phyloP scores from a whole-genome alignment of 1,284 basidiomycete genomes.

The Butyriboletus appendiculatus region DNA sequence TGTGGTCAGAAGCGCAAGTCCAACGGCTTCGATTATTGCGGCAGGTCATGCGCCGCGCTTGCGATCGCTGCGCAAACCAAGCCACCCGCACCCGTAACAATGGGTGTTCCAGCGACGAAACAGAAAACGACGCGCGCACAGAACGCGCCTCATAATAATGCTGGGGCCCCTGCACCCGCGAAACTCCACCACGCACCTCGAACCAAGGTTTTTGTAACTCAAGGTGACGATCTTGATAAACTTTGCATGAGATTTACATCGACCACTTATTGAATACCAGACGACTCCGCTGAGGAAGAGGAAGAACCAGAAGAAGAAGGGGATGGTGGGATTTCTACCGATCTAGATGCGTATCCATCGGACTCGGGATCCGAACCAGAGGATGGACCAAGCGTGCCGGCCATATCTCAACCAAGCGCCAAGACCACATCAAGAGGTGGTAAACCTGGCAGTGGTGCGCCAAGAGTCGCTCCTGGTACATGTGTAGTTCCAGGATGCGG shows the following conservation, averaged over 20 bases:
- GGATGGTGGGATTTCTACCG: slow-evolving; percentile 21
- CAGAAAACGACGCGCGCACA: slow-evolving; percentile 17
- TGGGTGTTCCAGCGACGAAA: slow-evolving; percentile 17
- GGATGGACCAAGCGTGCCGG: slow-evolving; percentile 15
- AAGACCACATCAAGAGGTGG: slow-evolving; percentile 12
- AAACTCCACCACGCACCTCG: slow-evolving; percentile 15
- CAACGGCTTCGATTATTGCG: slow-evolving; percentile 35
- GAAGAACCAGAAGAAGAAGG: slow-evolving; percentile 25
- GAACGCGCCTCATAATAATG: slow-evolving; percentile 10
- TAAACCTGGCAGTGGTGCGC: slow-evolving; percentile 13
- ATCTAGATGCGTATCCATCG: slow-evolving; percentile 37
- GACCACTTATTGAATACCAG: slow-evolving; percentile 15
- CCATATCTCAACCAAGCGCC: slow-evolving; percentile 3
- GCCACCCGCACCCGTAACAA: slow-evolving; percentile 10
- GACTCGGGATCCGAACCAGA: slow-evolving; percentile 31
- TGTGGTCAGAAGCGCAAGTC: slow-evolving; percentile 38
- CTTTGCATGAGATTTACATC: slow-evolving; percentile 9
- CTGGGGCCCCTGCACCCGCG: neutral
- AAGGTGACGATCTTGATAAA: slow-evolving; percentile 26
- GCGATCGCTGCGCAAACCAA: slow-evolving; percentile 20
- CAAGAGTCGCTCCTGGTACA: slow-evolving; percentile 15
- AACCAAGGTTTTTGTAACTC: slow-evolving; percentile 14
- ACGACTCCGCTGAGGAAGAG: slow-evolving; percentile 28
- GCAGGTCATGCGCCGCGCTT: slow-evolving; percentile 34
- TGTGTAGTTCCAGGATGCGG: slow-evolving; percentile 29